A percentile compares a stretch with the other conserved stretches of the same genome.
Evolutionary conservation across 257 asterid genomes (phyloP).

Genomic region (Plantago ovata): DNA sequence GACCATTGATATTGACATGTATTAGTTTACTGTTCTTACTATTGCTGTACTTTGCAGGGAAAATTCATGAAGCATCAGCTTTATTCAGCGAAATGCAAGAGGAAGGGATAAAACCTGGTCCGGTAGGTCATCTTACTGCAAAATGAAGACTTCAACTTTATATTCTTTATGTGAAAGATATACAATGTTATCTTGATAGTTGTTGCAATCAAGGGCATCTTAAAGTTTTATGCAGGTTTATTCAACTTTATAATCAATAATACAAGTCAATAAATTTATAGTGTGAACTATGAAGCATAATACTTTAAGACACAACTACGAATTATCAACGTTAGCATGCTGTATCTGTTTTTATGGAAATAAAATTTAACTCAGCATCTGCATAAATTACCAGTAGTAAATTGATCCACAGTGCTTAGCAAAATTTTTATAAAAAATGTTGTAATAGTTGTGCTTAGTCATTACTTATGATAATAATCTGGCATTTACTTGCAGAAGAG

Average conservation of each 20-base stretch:
- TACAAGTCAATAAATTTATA: not conserved
- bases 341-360: not conserved
- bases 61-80: constrained; percentile 63
- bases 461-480: not conserved
- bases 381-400: not conserved
- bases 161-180: not conserved
- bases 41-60: constrained; percentile 49
- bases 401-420: not conserved
- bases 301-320: too few species aligned
- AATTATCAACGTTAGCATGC: not conserved
- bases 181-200: not conserved
- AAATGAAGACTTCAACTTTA: not conserved
- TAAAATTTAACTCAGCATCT: not conserved
- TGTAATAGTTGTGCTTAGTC: not conserved
- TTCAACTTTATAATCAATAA: not conserved
- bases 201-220: not conserved
- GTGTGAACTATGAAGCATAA: too few species aligned
- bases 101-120: constrained; percentile 81
- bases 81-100: constrained; percentile 74
- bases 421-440: not conserved
- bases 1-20: not conserved
- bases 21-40: constrained; percentile 15
- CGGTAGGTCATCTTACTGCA: constrained; percentile 40
- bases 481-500: constrained; percentile 49
- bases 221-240: not conserved